Evolutionary conservation across 495 filamentous ascomycete genomes (phyloP).

Genomic region (Acidomyces sp.): DNA sequence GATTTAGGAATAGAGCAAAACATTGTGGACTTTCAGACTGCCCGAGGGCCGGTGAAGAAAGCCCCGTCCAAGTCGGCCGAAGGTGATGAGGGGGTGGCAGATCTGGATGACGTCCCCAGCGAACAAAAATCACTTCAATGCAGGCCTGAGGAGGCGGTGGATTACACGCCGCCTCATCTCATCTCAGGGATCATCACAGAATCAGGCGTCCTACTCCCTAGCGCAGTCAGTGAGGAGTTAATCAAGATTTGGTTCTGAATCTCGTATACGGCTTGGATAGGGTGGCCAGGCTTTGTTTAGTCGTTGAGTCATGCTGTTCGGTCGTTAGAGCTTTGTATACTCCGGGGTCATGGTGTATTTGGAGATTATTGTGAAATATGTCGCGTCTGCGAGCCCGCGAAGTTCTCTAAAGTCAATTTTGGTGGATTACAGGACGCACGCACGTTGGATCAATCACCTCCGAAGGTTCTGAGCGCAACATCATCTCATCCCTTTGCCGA

Average conservation of each 20-base stretch:
- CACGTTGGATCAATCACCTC: too few species aligned
- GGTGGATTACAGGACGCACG: too few species aligned
- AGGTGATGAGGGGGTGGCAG: slow-evolving; percentile 20
- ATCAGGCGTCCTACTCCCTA: slow-evolving; percentile 58
- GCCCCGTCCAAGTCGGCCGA: slow-evolving; percentile 24
- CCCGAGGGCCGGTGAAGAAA: slow-evolving; percentile 24
- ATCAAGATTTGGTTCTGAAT: slow-evolving; percentile 73
- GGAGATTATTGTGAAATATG: too few species aligned
- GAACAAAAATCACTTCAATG: slow-evolving; percentile 10
- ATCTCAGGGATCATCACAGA: slow-evolving; percentile 74
- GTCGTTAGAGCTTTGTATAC: too few species aligned
- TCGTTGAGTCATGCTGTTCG: too few species aligned
- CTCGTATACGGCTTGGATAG: too few species aligned
- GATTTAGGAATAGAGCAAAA: slow-evolving; percentile 64
- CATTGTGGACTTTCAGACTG: slow-evolving; percentile 52
- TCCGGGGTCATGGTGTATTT: too few species aligned
- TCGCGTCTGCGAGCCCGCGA: too few species aligned
- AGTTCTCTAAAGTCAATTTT: too few species aligned
- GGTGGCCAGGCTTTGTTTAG: too few species aligned
- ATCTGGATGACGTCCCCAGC: slow-evolving; percentile 10
- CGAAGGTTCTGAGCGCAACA: too few species aligned
- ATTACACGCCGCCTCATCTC: slow-evolving; percentile 75
- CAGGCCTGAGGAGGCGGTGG: slow-evolving; percentile 46
- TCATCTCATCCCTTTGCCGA: too few species aligned
- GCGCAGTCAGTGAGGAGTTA: slow-evolving; percentile 62